phyloP scores from a whole-genome alignment of 129 eudicot species.

The Helianthus annuus region HanXRQr2.0-SUNRISE NC_035445.2:126040745-126041244 shows the following conservation, averaged over 20 bases:
- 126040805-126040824: slow-evolving; percentile 91
- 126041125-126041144: no score
- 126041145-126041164: no score
- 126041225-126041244: no score
- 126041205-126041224: no score
- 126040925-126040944: slow-evolving; percentile 74
- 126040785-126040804: slow-evolving; percentile 95
- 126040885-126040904: slow-evolving; percentile 71
- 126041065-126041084: not conserved
- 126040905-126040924: slow-evolving; percentile 68
- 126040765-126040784: slow-evolving; percentile 51
- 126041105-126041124: no score
- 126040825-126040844: slow-evolving; percentile 79
- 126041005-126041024: slow-evolving; percentile 82
- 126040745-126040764: not conserved
- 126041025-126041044: slow-evolving; percentile 79
- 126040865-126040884: slow-evolving; percentile 63
- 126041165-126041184: no score
- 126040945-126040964: slow-evolving; percentile 92
- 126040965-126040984: slow-evolving; percentile 91
- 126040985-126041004: slow-evolving; percentile 72
- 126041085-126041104: no score
- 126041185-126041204: no score
- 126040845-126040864: slow-evolving; percentile 65
- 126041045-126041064: slow-evolving; percentile 50